Evolutionary conservation across 371 early-diverging fungal genomes (phyloP).

Genomic region (Haplosporangium sp.): DNA sequence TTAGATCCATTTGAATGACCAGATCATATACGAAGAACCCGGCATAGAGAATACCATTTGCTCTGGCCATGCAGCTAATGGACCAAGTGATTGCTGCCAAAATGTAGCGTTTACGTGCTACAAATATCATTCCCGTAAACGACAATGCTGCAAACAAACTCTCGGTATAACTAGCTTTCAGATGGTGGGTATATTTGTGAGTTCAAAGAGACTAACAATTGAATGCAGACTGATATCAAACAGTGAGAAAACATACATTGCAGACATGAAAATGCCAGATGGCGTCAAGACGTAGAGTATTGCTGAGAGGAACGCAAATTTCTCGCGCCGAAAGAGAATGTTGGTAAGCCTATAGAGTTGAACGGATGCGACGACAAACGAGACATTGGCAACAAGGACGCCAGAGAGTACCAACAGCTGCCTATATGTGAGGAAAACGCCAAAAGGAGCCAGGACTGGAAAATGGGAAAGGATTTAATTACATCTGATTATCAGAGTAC

Average conservation of each 20-base stretch:
- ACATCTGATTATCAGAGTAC: conserved; percentile 2
- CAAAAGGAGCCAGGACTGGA: conserved; percentile 33
- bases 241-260: conserved; percentile 64
- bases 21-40: conserved; percentile 87
- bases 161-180: conserved; percentile 78
- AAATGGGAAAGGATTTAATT: background rate
- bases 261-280: conserved; percentile 88
- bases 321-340: conserved; percentile 62
- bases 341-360: conserved; percentile 74
- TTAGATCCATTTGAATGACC: conserved; percentile 44
- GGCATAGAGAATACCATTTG: conserved; percentile 84
- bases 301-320: conserved; percentile 73
- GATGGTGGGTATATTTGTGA: background rate
- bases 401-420: conserved; percentile 73
- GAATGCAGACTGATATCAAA: background rate
- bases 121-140: conserved; percentile 82
- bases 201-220: background rate
- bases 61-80: conserved; percentile 72
- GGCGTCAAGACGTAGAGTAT: conserved; percentile 84
- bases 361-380: conserved; percentile 83
- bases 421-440: conserved; percentile 57
- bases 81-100: conserved; percentile 74
- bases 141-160: conserved; percentile 84
- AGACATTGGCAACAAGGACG: conserved; percentile 75
- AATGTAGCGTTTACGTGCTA: conserved; percentile 59